Evolutionary conservation across 2,329 filamentous ascomycete genomes (phyloP).

Genomic region (Calonectria henricotiae): DNA sequence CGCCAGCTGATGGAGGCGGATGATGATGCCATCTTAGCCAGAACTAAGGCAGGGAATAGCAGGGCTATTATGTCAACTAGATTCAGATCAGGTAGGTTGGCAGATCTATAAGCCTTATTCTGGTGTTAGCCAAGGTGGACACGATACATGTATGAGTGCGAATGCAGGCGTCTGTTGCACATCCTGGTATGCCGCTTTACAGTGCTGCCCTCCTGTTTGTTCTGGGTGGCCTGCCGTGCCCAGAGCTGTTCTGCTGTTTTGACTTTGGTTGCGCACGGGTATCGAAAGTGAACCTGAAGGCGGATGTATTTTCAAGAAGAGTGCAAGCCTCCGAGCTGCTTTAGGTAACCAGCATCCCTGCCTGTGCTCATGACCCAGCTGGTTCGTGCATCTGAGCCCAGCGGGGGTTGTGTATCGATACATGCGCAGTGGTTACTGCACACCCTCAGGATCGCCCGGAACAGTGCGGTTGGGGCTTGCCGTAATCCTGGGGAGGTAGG

Average conservation of each 20-base stretch:
- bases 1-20: constrained; percentile 32
- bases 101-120: constrained; percentile 32
- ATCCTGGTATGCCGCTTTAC: constrained; percentile 7
- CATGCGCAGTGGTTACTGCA: constrained; percentile 33
- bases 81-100: constrained; percentile 35
- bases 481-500: constrained; percentile 47
- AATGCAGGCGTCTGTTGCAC: not conserved
- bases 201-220: not conserved
- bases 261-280: not conserved
- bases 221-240: not conserved
- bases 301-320: constrained; percentile 19
- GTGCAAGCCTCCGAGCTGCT: constrained; percentile 35
- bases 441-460: constrained; percentile 27
- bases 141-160: constrained; percentile 8
- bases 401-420: constrained; percentile 46
- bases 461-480: constrained; percentile 45
- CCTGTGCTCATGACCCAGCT: constrained; percentile 50
- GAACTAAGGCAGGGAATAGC: constrained; percentile 13
- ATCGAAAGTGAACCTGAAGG: constrained; percentile 6
- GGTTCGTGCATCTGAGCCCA: constrained; percentile 42
- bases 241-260: not conserved
- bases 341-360: constrained; percentile 49
- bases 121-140: constrained; percentile 2
- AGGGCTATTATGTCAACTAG: constrained; percentile 29
- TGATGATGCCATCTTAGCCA: constrained; percentile 34